Percentiles rank a stretch among this genome's conserved stretches.
Conservation (phyloP, 2,329 filamentous ascomycete genomes). For the Pseudogymnoascus sp. region DNA sequence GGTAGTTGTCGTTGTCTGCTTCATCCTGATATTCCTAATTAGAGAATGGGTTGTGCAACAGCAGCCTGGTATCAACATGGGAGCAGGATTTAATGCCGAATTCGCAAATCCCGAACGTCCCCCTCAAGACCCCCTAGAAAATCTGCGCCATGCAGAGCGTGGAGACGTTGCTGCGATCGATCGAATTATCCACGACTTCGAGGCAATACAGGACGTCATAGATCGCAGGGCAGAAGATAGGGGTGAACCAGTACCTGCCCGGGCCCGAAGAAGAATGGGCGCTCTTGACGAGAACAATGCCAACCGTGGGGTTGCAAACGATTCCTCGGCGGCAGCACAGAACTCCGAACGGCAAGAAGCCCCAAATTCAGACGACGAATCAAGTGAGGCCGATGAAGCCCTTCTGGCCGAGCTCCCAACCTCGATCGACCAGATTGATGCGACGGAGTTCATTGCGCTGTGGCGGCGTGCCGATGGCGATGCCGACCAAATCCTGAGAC, state of each 20-base stretch:
- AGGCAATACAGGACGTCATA: conserved; percentile 2
- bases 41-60: conserved; percentile 98
- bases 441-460: conserved; percentile 40
- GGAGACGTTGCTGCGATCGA: conserved; percentile 10
- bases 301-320: neutral
- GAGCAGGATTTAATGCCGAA: conserved; percentile 45
- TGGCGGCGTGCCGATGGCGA: conserved; percentile 55
- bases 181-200: conserved; percentile 15
- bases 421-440: conserved; percentile 21
- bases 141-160: conserved; percentile 9
- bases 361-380: neutral
- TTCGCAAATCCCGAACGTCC: conserved; percentile 44
- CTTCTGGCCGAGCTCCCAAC: conserved; percentile 21
- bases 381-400: neutral
- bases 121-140: conserved; percentile 15
- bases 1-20: conserved; percentile 80
- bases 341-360: neutral
- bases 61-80: conserved; percentile 84
- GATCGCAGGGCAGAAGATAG: conserved; percentile 12
- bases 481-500: conserved; percentile 48
- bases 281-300: conserved; percentile 17
- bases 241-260: conserved; percentile 21
- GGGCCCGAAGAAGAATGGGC: conserved; percentile 20
- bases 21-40: conserved; percentile 94
- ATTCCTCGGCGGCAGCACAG: neutral